A percentile compares a stretch with the other conserved stretches of the same genome.
These are phyloP conservation scores for Penicillium ochrochloron DNA, from an alignment of 495 filamentous ascomycete genomes.

Conservation along the genomic window DNA sequence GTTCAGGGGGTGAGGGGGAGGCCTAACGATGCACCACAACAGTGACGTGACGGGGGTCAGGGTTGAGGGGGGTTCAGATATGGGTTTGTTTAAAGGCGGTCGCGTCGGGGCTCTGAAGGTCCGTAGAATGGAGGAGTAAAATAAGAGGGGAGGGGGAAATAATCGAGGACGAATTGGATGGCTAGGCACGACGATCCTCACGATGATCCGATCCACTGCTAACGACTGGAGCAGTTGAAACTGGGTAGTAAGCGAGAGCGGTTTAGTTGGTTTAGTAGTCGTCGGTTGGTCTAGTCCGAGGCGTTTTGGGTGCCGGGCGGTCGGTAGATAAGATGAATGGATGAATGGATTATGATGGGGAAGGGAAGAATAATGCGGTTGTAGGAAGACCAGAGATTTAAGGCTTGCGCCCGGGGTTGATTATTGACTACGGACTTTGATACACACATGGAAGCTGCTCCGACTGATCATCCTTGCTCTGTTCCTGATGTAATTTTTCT, in stretches of 20 bases:
- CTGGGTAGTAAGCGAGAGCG: slow-evolving; percentile 11
- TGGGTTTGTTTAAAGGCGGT: slow-evolving; percentile 21
- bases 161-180: slow-evolving; percentile 10
- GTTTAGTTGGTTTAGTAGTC: background rate
- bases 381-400: slow-evolving; percentile 23
- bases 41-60: slow-evolving; percentile 24
- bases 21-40: slow-evolving; percentile 29
- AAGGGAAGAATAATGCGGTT: slow-evolving; percentile 24
- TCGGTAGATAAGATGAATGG: slow-evolving; percentile 24
- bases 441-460: slow-evolving; percentile 16
- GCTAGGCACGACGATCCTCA: slow-evolving; percentile 7
- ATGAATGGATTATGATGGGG: slow-evolving; percentile 15
- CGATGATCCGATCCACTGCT: slow-evolving; percentile 14
- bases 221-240: slow-evolving; percentile 13
- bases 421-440: slow-evolving; percentile 6
- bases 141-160: background rate
- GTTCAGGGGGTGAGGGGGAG: slow-evolving; percentile 11
- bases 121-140: slow-evolving; percentile 6
- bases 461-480: slow-evolving; percentile 15
- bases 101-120: slow-evolving; percentile 28
- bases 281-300: background rate
- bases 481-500: slow-evolving; percentile 5
- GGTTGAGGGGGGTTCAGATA: slow-evolving; percentile 13
- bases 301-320: slow-evolving; percentile 12
- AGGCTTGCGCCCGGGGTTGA: slow-evolving; percentile 6